phyloP scores from a whole-genome alignment of 1,284 basidiomycete genomes.

The Cutaneotrichosporon curvatum region DNA sequence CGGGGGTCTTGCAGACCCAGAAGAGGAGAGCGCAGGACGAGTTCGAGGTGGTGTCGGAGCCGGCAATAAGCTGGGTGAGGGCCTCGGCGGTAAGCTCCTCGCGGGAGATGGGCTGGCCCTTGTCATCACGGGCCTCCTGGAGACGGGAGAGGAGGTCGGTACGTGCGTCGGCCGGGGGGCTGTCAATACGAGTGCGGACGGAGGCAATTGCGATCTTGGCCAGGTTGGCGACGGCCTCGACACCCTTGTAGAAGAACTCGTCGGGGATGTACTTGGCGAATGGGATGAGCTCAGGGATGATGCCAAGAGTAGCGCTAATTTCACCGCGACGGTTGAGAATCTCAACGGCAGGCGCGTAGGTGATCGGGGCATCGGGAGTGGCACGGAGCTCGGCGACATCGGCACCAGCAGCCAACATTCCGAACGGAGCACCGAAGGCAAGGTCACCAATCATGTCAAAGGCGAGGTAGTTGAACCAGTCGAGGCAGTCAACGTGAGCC shows the following conservation, averaged over 20 bases:
- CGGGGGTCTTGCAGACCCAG: constrained; percentile 64
- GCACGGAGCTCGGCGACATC: constrained; percentile 65
- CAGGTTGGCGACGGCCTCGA: constrained; percentile 62
- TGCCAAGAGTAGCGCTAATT: constrained; percentile 75
- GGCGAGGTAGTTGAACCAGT: constrained; percentile 72
- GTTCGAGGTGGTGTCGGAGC: constrained; percentile 56
- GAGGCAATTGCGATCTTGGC: constrained; percentile 76
- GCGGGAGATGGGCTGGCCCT: constrained; percentile 51
- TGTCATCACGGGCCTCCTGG: constrained; percentile 66
- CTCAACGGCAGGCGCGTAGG: constrained; percentile 67
- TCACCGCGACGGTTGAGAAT: constrained; percentile 87
- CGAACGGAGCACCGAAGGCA: constrained; percentile 79
- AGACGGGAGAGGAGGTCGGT: constrained; percentile 74
- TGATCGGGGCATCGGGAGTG: constrained; percentile 24
- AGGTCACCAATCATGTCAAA: constrained; percentile 83
- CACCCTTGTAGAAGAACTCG: constrained; percentile 64
- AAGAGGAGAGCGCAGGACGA: constrained; percentile 80
- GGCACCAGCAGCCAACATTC: constrained; percentile 70
- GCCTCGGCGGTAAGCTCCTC: constrained; percentile 77
- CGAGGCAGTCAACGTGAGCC: constrained; percentile 61
- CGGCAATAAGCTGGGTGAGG: constrained; percentile 75
- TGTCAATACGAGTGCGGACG: constrained; percentile 63
- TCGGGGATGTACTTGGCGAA: constrained; percentile 56
- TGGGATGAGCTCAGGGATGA: constrained; percentile 59
- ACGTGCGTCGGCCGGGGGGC: constrained; percentile 51